phyloP scores from a whole-genome alignment of 2,329 filamentous ascomycete genomes.

The Colletotrichum higginsianum region DNA sequence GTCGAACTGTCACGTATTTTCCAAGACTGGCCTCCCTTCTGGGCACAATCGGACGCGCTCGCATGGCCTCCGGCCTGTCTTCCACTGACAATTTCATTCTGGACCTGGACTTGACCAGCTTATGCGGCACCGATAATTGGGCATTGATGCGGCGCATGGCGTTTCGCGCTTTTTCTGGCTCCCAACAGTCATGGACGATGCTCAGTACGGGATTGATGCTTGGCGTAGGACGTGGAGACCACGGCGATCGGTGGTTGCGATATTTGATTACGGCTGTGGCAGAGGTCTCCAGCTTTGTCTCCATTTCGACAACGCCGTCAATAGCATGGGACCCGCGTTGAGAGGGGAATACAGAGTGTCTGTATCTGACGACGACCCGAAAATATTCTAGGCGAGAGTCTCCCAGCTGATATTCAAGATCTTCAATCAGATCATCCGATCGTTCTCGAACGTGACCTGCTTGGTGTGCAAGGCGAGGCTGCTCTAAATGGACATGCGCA shows the following conservation, averaged over 20 bases:
- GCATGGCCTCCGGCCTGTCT: constrained; percentile 1
- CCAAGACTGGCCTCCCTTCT: constrained; percentile 36
- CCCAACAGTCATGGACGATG: constrained; percentile 64
- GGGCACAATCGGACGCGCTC: constrained; percentile 25
- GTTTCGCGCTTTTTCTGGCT: constrained; percentile 58
- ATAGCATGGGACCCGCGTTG: constrained; percentile 45
- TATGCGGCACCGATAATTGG: constrained; percentile 34
- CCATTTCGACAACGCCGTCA: constrained; percentile 55
- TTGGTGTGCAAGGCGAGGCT: constrained; percentile 23
- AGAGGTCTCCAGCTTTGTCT: constrained; percentile 68
- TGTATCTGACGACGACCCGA: constrained; percentile 67
- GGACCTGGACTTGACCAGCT: constrained; percentile 8
- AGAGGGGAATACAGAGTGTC: constrained; percentile 69
- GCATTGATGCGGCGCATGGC: constrained; percentile 55
- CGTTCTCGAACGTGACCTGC: constrained; percentile 53
- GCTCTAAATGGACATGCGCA: constrained; percentile 59
- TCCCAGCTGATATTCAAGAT: constrained; percentile 71
- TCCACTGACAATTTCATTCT: not conserved
- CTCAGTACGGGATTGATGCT: constrained; percentile 57
- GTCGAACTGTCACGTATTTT: constrained; percentile 16
- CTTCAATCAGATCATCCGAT: constrained; percentile 71
- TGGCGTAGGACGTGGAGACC: constrained; percentile 62
- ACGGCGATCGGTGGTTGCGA: constrained; percentile 64
- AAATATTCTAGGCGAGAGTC: constrained; percentile 64
- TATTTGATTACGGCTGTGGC: constrained; percentile 66